A percentile compares a stretch with the other conserved stretches of the same genome.
These are phyloP conservation scores for Juglanconis sp. DNA, from an alignment of 2,329 filamentous ascomycete species.

Conservation along the genomic window DNA sequence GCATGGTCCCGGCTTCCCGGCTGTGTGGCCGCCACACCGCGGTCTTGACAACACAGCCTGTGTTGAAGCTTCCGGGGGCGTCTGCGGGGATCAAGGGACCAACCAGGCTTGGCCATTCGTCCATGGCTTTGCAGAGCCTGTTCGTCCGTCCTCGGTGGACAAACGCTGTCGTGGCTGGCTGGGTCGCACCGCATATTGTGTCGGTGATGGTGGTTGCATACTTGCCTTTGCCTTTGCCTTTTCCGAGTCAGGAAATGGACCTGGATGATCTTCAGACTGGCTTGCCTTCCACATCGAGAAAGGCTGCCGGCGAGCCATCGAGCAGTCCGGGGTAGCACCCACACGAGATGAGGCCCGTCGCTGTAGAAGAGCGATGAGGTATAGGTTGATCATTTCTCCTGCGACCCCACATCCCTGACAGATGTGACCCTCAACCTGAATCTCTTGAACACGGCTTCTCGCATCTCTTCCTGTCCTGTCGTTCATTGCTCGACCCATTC, in stretches of 20 bases:
- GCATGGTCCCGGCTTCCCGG: no score
- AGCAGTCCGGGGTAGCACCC: slow-evolving; percentile 10
- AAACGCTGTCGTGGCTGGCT: background rate
- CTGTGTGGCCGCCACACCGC: no score
- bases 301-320: slow-evolving; percentile 4
- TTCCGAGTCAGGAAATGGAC: background rate
- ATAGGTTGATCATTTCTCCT: slow-evolving; percentile 1
- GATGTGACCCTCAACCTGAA: background rate
- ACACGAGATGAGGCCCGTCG: background rate
- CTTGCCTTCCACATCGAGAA: slow-evolving; percentile 3
- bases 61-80: no score
- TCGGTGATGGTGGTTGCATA: background rate
- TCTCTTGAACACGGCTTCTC: slow-evolving; percentile 9
- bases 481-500: background rate
- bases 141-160: background rate
- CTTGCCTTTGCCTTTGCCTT: background rate
- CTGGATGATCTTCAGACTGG: background rate
- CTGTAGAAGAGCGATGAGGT: background rate
- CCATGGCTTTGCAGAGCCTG: no score
- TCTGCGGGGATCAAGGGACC: no score
- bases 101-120: no score
- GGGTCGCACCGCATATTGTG: background rate
- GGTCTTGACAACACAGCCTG: no score
- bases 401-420: slow-evolving; percentile 3
- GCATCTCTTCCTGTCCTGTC: slow-evolving; percentile 1